Base-by-base conservation (phyloP, 495 filamentous ascomycete genomes). In the Hypoxylon fuscum region DNA sequence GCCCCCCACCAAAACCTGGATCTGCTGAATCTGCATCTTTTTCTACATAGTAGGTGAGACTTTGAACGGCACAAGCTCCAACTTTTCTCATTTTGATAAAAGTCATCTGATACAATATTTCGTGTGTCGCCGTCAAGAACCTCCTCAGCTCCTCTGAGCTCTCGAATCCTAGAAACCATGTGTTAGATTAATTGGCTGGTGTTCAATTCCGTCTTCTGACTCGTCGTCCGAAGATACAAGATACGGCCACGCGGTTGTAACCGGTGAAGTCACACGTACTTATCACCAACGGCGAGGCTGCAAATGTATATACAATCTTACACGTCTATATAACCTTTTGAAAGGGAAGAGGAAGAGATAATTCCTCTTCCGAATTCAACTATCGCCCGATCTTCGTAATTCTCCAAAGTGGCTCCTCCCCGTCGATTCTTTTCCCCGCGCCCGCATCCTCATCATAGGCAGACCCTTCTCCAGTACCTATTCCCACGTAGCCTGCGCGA, bases 401-500 rank as follows among this genome's bases (percentile, higher is more conserved):
- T 25, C 32, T 56, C 37, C 55, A 69, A 60, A 48, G 23, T 72
- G 69, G 62, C 69, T 62, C 62, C 66, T 47, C 68, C 64, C 11
- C 53, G 48, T 37, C 62, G 69, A 59, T 64, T 72, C 41, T 27
- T 62, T 42, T 32, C 34, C 7, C 31, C 27, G 37, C 68, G 57
- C 6, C 50, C 61, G 11, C 62, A 61, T 38, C 61, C 72, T 18
- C 72, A 68, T 61, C 61, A 70, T 48, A 66, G 56, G 44, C 64
- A 57, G 15, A 66, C 64, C 50, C 77, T 93, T 51, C 73, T 90
- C 52, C 84, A 85, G 17, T 80, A 77, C 59, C 71, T 87, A 44
- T 83, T 88, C 59, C 85, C 88, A 4, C 74, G 77, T 55, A 76
- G 81, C 32, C 34, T 79, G 34, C 82, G 79, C 43, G 81, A 84